Base-by-base conservation (phyloP, 129 eudicot species). In the Gnaphalium uliginosum region DNA sequence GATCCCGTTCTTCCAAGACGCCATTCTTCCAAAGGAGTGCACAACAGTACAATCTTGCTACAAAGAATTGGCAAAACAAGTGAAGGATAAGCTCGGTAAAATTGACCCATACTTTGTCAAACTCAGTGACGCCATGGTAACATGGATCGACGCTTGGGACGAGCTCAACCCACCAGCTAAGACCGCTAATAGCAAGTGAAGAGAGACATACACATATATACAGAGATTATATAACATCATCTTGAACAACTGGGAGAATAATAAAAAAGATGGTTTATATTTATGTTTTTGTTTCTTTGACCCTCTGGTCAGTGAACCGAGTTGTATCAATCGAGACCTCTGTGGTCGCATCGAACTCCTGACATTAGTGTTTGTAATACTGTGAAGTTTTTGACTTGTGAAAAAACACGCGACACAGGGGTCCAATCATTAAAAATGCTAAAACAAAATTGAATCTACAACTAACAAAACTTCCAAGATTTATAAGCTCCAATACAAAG, bases 71-170 rank as follows among this genome's bases (percentile, higher is more conserved):
- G 64, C 92, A 0, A 85, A 82, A 60, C 89, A 84, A 61, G 92
- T 87, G 3, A 87, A 85, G 65, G 92, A 87, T 26, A 87, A 87
- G 79, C 85, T 87, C 11, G 85, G 89, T 6, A 85, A 85, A 39
- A 72, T 82, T 7, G 92, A 87, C 37, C 87, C 83, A 0, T 87
- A 87, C 76, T 87, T 87, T 58, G 73, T 64, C 71, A 87, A 87
- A 83, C 89, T 87, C 6, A 83, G 70, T 1, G 92, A 87, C 46
- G 87, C 89, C 64, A 87, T 87, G 92, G 87, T 82, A 19, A 87
- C 92, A 32, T 87, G 92, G 92, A 87, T 82, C 29, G 85, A 85
- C 19, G 92, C 92, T 66, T 87, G 92, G 92, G 89, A 87, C 10
- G 87, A 85, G 69, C 87, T 85, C 29, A 87, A 87, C 85, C 92